Evolutionary conservation across 1,284 basidiomycete species (phyloP), one percentile per base, ranked within the genome.

Genomic region (Rugosomyces carneus): DNA sequence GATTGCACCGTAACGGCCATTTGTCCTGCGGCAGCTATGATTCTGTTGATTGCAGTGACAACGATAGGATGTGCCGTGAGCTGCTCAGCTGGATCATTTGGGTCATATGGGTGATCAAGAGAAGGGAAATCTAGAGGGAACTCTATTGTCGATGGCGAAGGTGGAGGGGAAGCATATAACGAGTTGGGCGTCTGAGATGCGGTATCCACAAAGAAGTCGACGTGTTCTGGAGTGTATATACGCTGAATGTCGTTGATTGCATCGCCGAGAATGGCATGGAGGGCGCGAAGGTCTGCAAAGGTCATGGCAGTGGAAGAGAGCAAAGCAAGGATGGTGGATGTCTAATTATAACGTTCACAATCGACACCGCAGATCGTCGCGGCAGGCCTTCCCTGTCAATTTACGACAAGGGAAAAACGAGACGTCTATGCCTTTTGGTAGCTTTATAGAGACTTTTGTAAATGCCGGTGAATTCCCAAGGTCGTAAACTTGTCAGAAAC

Each of bases 1-100:
- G 67, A 65, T 58, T 84, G 81, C 13, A 84, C 77, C 19, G 72
- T 76, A 6, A 71, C 76, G 11, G 71, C 65, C 51, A 87, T 63
- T 57, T 87, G 84, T 1, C 77, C 81, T 26, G 78, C 75, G 2
- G 84, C 83, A 27, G 82, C 76, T 27, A 85, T 72, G 43, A 87
- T 80, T 48, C 67, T 71, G 46, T 75, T 76, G 26, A 79, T 75
- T 5, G 84, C 83, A 27, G 68, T 67, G 19, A 73, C 69, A 7
- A 82, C 80, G 13, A 64, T 67, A 5, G 82, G 80, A 53, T 81
- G 73, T 15, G 76, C 62, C 0, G 76, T 75, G 36, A 85, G 67
- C 21, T 65, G 61, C 56, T 85, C 81, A 18, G 73, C 65, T 18
- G 65, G 63, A 9, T 74, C 73, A 13, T 59, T 60, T 3, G 73